phyloP scores from a whole-genome alignment of 2,329 filamentous ascomycete genomes.

The Alternaria infectoria region DNA sequence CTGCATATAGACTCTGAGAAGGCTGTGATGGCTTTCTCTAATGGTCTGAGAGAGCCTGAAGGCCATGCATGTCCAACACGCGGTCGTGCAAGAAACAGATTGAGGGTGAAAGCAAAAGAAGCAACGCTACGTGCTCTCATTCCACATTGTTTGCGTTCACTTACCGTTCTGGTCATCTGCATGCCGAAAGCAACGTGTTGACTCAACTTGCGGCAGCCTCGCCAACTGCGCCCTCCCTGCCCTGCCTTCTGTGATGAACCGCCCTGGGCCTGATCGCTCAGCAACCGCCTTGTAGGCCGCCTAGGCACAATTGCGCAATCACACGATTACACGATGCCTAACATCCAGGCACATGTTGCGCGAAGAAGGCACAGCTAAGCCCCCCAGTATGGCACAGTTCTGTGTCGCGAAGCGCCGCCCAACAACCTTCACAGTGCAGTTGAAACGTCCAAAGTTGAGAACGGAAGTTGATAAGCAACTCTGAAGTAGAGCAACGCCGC shows the following conservation, averaged over 20 bases:
- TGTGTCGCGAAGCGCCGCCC: constrained; percentile 5
- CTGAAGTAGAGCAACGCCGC: not conserved
- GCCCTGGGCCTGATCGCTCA: not conserved
- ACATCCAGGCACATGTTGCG: not conserved
- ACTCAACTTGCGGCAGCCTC: not conserved
- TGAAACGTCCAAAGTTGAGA: not conserved
- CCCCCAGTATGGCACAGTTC: constrained; percentile 3
- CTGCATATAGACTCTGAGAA: not conserved
- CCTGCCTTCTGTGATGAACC: not conserved
- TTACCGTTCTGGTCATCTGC: not conserved
- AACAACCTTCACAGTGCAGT: not conserved
- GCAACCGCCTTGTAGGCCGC: not conserved
- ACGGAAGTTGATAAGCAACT: not conserved
- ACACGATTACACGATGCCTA: not conserved
- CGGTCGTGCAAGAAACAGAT: not conserved
- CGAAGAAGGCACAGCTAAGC: constrained; percentile 6
- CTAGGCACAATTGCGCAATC: not conserved
- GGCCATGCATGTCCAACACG: too few species aligned
- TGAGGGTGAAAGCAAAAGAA: not conserved
- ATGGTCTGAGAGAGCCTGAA: not conserved
- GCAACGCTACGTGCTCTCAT: not conserved
- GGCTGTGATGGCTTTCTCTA: not conserved
- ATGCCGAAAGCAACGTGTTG: not conserved
- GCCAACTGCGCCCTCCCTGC: constrained; percentile 2
- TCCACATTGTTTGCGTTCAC: not conserved